Conservation (phyloP, 345 rosid species). For the Eucalyptus melliodora region DNA sequence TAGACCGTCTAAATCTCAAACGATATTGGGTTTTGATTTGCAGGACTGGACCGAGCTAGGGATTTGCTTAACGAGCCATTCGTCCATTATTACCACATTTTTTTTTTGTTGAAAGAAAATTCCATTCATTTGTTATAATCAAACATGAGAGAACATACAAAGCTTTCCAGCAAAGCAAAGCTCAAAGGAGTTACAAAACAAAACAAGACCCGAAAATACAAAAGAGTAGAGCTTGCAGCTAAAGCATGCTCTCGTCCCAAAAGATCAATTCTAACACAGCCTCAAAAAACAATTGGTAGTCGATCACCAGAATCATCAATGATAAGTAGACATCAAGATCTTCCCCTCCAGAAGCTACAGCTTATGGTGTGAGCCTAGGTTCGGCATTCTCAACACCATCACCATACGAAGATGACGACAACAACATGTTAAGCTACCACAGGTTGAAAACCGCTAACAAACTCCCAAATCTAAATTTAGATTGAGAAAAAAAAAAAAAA, state of each 20-base stretch:
- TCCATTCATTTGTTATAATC: not conserved
- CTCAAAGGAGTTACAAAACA: not conserved
- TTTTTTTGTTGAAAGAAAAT: too few species aligned
- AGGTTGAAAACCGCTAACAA: not conserved
- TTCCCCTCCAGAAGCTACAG: not conserved
- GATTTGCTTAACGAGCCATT: not conserved
- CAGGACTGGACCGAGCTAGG: not conserved
- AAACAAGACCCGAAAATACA: not conserved
- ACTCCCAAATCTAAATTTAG: not conserved
- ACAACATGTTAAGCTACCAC: not conserved
- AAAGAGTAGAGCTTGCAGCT: not conserved
- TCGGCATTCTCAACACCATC: not conserved
- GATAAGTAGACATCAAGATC: not conserved
- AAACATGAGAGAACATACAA: not conserved
- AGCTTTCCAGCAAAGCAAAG: not conserved
- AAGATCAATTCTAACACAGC: not conserved
- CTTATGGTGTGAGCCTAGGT: not conserved
- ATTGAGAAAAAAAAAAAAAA: not conserved
- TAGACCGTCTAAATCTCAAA: not conserved
- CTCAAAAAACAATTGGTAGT: not conserved
- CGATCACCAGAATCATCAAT: too few species aligned
- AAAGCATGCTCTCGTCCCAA: not conserved
- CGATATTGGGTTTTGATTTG: not conserved
- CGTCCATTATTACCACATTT: too few species aligned
- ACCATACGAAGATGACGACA: not conserved